Percentiles rank a stretch among this genome's conserved stretches.
These are phyloP conservation scores for Stropharia rugosoannulata DNA, from an alignment of 768 basidiomycete species.

Conservation along the genomic window DNA sequence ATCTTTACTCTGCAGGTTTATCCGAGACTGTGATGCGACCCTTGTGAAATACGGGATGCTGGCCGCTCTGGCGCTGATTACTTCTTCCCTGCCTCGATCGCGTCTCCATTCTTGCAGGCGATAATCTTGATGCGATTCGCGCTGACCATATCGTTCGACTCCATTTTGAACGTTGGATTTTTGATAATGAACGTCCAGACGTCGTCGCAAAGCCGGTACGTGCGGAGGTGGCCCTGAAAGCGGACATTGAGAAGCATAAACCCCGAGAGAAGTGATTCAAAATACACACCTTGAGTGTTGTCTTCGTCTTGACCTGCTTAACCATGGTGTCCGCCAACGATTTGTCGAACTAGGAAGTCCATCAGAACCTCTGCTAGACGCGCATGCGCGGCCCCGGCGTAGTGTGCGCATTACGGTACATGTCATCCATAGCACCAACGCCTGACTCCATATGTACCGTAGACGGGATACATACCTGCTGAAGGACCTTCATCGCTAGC, in stretches of 20 bases:
- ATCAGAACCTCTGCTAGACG: slow-evolving; percentile 4
- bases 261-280: not conserved
- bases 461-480: slow-evolving; percentile 64
- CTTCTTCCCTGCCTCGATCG: slow-evolving; percentile 81
- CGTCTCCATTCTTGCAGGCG: slow-evolving; percentile 95
- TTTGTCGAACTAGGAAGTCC: slow-evolving; percentile 81
- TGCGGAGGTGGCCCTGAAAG: slow-evolving; percentile 81
- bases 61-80: slow-evolving; percentile 21
- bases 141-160: slow-evolving; percentile 75
- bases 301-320: slow-evolving; percentile 93
- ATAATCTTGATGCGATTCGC: slow-evolving; percentile 93
- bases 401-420: not conserved
- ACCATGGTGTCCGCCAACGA: slow-evolving; percentile 90
- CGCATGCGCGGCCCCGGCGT: not conserved
- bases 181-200: slow-evolving; percentile 99
- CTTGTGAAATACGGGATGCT: too few species aligned
- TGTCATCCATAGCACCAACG: not conserved
- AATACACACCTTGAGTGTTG: slow-evolving; percentile 76
- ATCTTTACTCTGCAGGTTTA: too few species aligned
- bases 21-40: too few species aligned
- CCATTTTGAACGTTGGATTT: slow-evolving; percentile 94
- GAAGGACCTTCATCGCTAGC: slow-evolving; percentile 97
- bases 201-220: slow-evolving; percentile 91
- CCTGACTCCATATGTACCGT: not conserved
- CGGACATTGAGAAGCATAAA: not conserved